These are phyloP conservation scores for Chlorella sp. DNA, from an alignment of 139 green algal species.

Conservation along the genomic window DNA sequence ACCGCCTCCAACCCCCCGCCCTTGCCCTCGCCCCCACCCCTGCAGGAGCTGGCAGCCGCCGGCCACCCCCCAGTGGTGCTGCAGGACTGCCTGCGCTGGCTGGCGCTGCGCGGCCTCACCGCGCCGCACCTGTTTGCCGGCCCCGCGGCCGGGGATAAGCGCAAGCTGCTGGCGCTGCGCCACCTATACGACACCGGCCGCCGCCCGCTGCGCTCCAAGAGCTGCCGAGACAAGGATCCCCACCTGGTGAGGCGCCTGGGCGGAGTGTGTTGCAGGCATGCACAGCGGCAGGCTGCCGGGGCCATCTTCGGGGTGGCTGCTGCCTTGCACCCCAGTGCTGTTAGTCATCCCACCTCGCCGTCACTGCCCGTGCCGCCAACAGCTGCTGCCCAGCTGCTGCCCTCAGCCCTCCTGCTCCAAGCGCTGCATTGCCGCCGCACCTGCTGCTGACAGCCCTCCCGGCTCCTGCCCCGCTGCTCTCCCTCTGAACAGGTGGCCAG, in stretches of 20 bases:
- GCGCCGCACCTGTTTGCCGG: conserved; percentile 23
- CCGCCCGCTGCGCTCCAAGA: conserved; percentile 41
- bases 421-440: neutral
- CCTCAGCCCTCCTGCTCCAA: neutral
- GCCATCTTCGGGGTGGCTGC: neutral
- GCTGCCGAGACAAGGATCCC: conserved; percentile 27
- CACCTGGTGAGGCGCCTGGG: conserved; percentile 16
- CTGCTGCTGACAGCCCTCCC: neutral
- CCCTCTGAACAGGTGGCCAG: conserved; percentile 36
- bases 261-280: too few species aligned
- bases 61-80: conserved; percentile 40
- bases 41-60: conserved; percentile 42
- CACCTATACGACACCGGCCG: conserved; percentile 38
- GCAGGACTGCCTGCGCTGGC: conserved; percentile 44
- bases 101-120: conserved; percentile 31
- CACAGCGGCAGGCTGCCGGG: too few species aligned
- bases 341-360: neutral
- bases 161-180: conserved; percentile 33
- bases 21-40: too few species aligned
- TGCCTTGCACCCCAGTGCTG: neutral
- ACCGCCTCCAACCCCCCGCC: too few species aligned
- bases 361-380: too few species aligned
- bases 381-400: neutral
- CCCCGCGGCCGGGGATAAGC: neutral
- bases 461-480: neutral